These are phyloP conservation scores for Veloporphyrellus conicus DNA, from an alignment of 1,284 basidiomycete species.

Conservation along the genomic window DNA sequence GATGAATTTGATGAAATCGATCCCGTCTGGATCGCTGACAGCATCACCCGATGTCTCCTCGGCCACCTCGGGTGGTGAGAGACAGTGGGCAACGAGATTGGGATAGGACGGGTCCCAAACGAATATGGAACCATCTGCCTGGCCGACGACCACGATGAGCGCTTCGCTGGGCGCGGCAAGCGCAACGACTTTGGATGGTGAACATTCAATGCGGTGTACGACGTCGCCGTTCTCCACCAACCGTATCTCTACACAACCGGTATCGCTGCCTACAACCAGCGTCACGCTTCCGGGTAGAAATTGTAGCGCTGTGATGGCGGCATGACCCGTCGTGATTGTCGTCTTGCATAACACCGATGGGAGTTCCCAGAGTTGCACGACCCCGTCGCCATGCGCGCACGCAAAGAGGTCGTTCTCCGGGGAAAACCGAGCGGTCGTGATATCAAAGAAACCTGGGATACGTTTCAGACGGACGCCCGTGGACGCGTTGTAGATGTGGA, in stretches of 20 bases:
- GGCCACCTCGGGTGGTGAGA: not conserved
- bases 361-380: slow-evolving; percentile 21
- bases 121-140: slow-evolving; percentile 19
- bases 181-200: slow-evolving; percentile 11
- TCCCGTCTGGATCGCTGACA: slow-evolving; percentile 1
- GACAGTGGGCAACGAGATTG: slow-evolving; percentile 7
- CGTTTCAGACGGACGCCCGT: slow-evolving; percentile 18
- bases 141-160: slow-evolving; percentile 11
- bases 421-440: slow-evolving; percentile 17
- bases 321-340: slow-evolving; percentile 14
- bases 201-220: slow-evolving; percentile 9
- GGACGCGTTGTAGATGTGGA: slow-evolving; percentile 18
- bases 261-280: slow-evolving; percentile 17
- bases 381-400: slow-evolving; percentile 19
- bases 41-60: not conserved
- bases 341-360: slow-evolving; percentile 10
- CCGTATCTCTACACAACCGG: slow-evolving; percentile 18
- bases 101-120: slow-evolving; percentile 19
- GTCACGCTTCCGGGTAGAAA: slow-evolving; percentile 13
- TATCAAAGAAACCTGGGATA: slow-evolving; percentile 16
- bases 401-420: slow-evolving; percentile 12
- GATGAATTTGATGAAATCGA: slow-evolving; percentile 19
- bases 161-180: slow-evolving; percentile 9
- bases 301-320: slow-evolving; percentile 14
- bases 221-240: slow-evolving; percentile 14